These are phyloP conservation scores for Suillus plorans DNA, from an alignment of 768 basidiomycete species.

Conservation along the genomic window DNA sequence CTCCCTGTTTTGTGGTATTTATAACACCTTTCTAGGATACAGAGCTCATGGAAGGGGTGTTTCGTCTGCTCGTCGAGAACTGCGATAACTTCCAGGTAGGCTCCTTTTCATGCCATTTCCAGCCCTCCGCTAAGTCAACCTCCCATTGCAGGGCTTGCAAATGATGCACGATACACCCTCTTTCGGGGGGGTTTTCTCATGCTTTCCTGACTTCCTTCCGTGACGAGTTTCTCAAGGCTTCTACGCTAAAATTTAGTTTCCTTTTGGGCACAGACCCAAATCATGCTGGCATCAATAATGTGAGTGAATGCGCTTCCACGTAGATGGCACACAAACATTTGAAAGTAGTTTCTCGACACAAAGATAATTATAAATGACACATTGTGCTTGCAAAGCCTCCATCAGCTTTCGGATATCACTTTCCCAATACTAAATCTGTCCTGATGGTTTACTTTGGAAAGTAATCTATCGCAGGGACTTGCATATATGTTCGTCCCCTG, in stretches of 20 bases:
- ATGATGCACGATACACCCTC: conserved; percentile 56
- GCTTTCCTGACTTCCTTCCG: conserved; percentile 59
- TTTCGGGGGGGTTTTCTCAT: conserved; percentile 63
- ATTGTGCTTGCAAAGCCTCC: conserved; percentile 50
- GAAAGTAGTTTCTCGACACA: conserved; percentile 34
- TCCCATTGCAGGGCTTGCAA: conserved; percentile 61
- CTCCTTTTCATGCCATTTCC: not conserved
- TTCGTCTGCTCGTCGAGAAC: conserved; percentile 71
- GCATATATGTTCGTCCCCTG: conserved; percentile 24
- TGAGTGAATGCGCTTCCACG: conserved; percentile 28
- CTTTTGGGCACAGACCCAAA: conserved; percentile 46
- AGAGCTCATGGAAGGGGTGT: conserved; percentile 64
- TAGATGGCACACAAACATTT: conserved; percentile 11
- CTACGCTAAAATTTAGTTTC: conserved; percentile 55
- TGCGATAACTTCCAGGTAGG: conserved; percentile 71
- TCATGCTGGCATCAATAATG: conserved; percentile 40
- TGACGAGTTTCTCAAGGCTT: conserved; percentile 68
- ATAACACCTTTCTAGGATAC: conserved; percentile 42
- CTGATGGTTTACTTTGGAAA: conserved; percentile 36
- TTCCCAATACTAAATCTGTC: conserved; percentile 50
- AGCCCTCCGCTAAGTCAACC: not conserved
- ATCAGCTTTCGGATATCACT: conserved; percentile 48
- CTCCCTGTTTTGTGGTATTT: not conserved
- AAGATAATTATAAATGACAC: conserved; percentile 60
- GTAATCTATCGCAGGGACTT: conserved; percentile 26